phyloP scores from a whole-genome alignment of 2,329 filamentous ascomycete genomes.

The Monosporascus sp. region DNA sequence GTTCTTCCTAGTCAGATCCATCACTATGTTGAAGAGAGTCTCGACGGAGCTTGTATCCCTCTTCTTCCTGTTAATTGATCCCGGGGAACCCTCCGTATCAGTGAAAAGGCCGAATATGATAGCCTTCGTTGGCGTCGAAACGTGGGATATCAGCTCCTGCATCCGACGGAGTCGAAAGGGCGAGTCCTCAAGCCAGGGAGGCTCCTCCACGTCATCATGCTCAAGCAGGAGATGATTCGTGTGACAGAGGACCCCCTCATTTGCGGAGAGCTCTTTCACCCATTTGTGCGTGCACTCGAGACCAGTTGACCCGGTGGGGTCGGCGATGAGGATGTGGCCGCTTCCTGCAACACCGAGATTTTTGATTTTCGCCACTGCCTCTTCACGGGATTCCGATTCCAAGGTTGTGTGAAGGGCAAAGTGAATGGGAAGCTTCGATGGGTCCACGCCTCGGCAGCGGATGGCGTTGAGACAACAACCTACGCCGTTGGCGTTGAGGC shows the following conservation, averaged over 20 bases:
- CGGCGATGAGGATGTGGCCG: constrained; percentile 46
- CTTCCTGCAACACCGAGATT: constrained; percentile 42
- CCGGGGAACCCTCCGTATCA: constrained; percentile 24
- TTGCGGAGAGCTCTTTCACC: constrained; percentile 23
- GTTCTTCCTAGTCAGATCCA: constrained; percentile 21
- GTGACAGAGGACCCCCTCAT: constrained; percentile 32
- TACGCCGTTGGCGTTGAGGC: constrained; percentile 54
- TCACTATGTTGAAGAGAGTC: constrained; percentile 30
- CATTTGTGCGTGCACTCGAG: constrained; percentile 38
- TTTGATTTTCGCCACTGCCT: constrained; percentile 41
- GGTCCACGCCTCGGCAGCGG: constrained; percentile 49
- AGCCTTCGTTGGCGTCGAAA: constrained; percentile 9
- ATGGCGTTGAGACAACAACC: constrained; percentile 60
- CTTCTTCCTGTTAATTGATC: constrained; percentile 24
- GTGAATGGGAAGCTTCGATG: constrained; percentile 52
- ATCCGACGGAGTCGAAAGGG: constrained; percentile 18
- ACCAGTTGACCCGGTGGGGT: constrained; percentile 36
- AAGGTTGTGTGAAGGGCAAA: constrained; percentile 52
- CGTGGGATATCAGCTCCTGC: constrained; percentile 15
- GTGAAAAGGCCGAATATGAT: constrained; percentile 20
- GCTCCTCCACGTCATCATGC: constrained; percentile 24
- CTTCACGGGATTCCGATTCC: constrained; percentile 42
- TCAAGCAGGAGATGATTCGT: constrained; percentile 39
- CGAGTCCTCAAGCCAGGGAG: constrained; percentile 27
- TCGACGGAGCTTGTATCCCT: constrained; percentile 14